Evolutionary conservation across 768 basidiomycete species (phyloP).

Genomic region (Russula ochroleuca): DNA sequence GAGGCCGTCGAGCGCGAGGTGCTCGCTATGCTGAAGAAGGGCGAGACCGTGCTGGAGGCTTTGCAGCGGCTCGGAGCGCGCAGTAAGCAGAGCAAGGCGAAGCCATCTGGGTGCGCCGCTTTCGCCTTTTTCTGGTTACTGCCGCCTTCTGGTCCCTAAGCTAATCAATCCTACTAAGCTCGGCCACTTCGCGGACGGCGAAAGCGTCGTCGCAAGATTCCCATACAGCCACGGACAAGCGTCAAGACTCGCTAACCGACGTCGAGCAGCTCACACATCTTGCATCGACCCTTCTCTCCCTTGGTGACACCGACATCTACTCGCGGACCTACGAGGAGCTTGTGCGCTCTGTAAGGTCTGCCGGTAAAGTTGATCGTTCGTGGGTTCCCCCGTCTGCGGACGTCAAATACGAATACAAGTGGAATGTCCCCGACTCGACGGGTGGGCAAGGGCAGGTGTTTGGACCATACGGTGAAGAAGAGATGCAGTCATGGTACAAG

Average conservation of each 20-base stretch:
- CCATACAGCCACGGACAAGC: neutral
- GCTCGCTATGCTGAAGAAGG: slow-evolving; percentile 72
- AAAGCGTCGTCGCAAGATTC: slow-evolving; percentile 7
- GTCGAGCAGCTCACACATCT: slow-evolving; percentile 82
- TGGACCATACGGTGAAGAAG: slow-evolving; percentile 77
- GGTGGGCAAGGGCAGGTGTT: slow-evolving; percentile 50
- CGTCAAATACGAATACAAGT: slow-evolving; percentile 75
- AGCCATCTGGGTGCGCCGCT: slow-evolving; percentile 28
- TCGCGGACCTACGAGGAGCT: slow-evolving; percentile 82
- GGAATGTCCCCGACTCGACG: slow-evolving; percentile 54
- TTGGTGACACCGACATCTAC: slow-evolving; percentile 84
- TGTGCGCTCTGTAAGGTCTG: slow-evolving; percentile 66
- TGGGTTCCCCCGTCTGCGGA: slow-evolving; percentile 80
- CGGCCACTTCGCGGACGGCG: slow-evolving; percentile 14
- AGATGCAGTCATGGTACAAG: slow-evolving; percentile 75
- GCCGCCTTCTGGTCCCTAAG: neutral
- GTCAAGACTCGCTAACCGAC: slow-evolving; percentile 40
- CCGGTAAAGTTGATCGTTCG: slow-evolving; percentile 59
- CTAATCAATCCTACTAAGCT: slow-evolving; percentile 9
- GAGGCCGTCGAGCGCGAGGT: slow-evolving; percentile 61
- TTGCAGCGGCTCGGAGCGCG: slow-evolving; percentile 76
- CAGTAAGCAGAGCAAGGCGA: slow-evolving; percentile 47
- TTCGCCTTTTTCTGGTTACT: neutral
- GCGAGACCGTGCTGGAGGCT: slow-evolving; percentile 88
- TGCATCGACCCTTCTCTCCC: slow-evolving; percentile 81